Base-by-base conservation (phyloP, 768 basidiomycete species). In the Lepiota brunneoincarnata region DNA sequence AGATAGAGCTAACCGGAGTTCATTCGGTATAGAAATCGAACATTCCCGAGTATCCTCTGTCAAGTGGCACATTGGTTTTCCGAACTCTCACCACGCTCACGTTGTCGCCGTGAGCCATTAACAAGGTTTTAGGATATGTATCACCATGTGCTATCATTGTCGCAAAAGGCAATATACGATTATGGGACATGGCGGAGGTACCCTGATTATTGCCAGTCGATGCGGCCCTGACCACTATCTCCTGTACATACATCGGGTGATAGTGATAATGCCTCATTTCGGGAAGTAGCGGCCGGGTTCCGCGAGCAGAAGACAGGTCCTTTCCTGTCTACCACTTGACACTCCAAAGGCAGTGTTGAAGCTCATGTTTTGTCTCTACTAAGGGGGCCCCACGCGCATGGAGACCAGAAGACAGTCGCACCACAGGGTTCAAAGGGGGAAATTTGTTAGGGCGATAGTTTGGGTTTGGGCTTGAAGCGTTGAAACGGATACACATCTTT, bases 71-170 rank as follows among this genome's bases (percentile, higher is more conserved):
- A 31, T 31, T 31, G 31, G 31, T 31, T 2, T 31, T 10, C 31
- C 31, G 31, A 9, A 18, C n/a, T 20, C 41, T 43, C 41, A 21
- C 20, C 12, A 21, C 7, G 41, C 12, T 43, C 21, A 26, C 14
- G 31, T 17, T 17, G 31, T 43, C 35, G 5, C 23, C 6, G 41
- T 23, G 42, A 10, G 34, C 35, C 41, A 45, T 52, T 24, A 36
- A 51, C 43, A 44, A 42, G 31, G 50, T 52, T 52, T 21, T 31
- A 17, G 10, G 35, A 17, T 44, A 35, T 2, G 42, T 21, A 44
- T 52, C 42, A 44, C 41, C 34, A 52, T 44, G 42, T 44, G 51
- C 21, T 44, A 24, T 21, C 34, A 43, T 6, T 12, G 24, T 34
- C 17, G 15, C 15, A 38, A 35, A 44, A 44, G 51, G 42, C 43